Evolutionary conservation across 2,329 filamentous ascomycete species (phyloP), one percentile per base, ranked within the genome.

Genomic region (Waltergamsia citrina): DNA sequence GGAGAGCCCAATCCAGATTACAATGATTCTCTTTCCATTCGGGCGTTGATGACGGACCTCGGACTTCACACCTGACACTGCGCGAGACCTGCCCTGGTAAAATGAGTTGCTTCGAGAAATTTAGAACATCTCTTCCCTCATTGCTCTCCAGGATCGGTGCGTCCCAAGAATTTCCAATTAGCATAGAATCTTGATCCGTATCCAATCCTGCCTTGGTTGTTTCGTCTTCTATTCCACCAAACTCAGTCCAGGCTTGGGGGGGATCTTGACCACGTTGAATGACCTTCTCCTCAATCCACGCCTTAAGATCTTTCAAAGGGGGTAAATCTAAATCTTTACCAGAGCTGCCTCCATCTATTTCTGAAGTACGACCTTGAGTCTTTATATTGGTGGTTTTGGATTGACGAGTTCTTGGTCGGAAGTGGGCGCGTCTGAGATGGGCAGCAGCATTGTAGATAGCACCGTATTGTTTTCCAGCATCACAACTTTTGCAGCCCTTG

Each of bases 381-480:
- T 57, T 61, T 47, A 65, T 65, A 23, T 58, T 59, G 11, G 69
- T 62, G 7, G 60, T 50, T n/a, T n/a, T n/a, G n/a, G 22, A 21
- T 62, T 46, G 65, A 64, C 23, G 58, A 3, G 60, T 51, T 55
- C 74, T 74, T 33, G 66, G 80, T 50, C 82, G 84, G 67, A 95
- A 96, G 54, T 96, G 90, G 1, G 82, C 82, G 32, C 90, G 78
- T 27, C 88, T 74, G 7, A 96, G 70, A 53, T 96, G 90, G 1
- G 87, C 90, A 0, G 87, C 87, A 1, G 88, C 90, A 48, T 96
- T 96, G 61, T 96, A 95, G 60, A 95, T 92, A 12, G 84, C 85
- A 4, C 83, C 83, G 47, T 96, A 96, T 38, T 74, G 71, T 63
- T 94, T 95, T 35, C 71, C 62, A 28, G 70, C 70, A 32, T 69